A percentile compares a stretch with the other conserved stretches of the same genome.
Evolutionary conservation across 306 rosid genomes (phyloP).

Genomic region (Bauhinia variegata): DNA sequence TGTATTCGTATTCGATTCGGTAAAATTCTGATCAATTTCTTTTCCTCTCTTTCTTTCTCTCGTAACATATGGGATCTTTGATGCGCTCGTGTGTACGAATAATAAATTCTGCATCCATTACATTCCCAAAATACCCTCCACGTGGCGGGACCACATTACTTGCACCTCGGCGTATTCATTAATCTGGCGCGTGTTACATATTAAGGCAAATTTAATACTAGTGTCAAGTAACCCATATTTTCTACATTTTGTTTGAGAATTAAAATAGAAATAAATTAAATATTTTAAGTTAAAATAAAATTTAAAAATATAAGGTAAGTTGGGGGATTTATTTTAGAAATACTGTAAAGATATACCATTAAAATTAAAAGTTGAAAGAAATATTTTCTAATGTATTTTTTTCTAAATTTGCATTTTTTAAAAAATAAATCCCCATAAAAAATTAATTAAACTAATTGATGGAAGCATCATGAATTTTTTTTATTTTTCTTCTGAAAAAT

Average conservation of each 20-base stretch:
- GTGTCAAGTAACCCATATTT: no score
- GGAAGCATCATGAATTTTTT: conserved; percentile 22
- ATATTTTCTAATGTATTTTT: no score
- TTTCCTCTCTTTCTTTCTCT: conserved; percentile 16
- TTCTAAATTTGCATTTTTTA: no score
- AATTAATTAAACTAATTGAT: conserved; percentile 32
- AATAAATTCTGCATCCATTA: conserved; percentile 29
- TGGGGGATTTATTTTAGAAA: no score
- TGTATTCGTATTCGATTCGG: conserved; percentile 32
- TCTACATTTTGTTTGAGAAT: no score
- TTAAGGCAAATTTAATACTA: no score
- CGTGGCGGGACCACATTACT: conserved; percentile 30
- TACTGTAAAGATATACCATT: no score
- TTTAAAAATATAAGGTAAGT: no score
- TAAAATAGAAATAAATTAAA: no score
- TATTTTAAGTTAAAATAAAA: no score
- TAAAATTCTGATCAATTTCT: conserved; percentile 33
- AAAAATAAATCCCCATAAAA: conserved; percentile 44
- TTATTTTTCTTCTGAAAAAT: no score
- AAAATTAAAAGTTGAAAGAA: no score
- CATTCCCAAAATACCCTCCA: conserved; percentile 54
- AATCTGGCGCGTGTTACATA: conserved; percentile 39
- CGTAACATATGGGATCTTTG: conserved; percentile 61
- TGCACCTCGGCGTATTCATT: conserved; percentile 37
- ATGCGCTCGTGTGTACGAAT: conserved; percentile 77